Evolutionary conservation across 2,329 filamentous ascomycete species (phyloP).

Genomic region (Neophaeococcomyces mojaviensis): DNA sequence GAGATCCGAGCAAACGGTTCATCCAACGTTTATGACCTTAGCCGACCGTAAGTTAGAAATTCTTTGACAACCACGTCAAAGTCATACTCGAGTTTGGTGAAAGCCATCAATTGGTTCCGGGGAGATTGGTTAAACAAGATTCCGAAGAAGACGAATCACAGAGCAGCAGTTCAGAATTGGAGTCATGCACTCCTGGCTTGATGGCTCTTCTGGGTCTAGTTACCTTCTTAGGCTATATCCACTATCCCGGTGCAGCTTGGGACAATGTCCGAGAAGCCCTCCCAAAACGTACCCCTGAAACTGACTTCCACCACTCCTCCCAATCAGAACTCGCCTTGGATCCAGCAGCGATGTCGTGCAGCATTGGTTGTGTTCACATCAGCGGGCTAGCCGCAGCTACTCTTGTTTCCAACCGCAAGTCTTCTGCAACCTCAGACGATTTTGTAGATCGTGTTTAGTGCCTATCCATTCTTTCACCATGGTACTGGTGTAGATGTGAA

Average conservation of each 20-base stretch:
- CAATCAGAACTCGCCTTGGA: background rate
- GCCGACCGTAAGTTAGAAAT: too few relatives aligned
- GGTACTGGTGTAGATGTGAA: background rate
- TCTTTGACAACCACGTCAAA: too few relatives aligned
- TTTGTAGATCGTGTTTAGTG: background rate
- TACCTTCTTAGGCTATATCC: background rate
- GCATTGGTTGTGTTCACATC: background rate
- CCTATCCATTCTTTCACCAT: background rate
- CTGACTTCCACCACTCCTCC: background rate
- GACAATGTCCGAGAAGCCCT: background rate
- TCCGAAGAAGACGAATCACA: too few relatives aligned
- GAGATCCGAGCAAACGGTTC: too few relatives aligned
- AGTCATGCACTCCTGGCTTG: background rate
- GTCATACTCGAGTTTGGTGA: too few relatives aligned
- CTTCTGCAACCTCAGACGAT: background rate
- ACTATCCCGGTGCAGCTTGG: background rate
- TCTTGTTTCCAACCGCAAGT: background rate
- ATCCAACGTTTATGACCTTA: too few relatives aligned
- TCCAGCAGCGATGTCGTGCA: constrained; percentile 2
- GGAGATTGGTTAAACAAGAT: too few relatives aligned
- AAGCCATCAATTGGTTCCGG: too few relatives aligned
- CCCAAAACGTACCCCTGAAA: constrained; percentile 2
- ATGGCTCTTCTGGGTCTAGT: background rate
- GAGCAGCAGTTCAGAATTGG: too few relatives aligned
- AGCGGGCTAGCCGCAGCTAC: constrained; percentile 2